Evolutionary conservation across 192 early-diverging fungal genomes (phyloP).

Genomic region (Blastocladiella britannica): DNA sequence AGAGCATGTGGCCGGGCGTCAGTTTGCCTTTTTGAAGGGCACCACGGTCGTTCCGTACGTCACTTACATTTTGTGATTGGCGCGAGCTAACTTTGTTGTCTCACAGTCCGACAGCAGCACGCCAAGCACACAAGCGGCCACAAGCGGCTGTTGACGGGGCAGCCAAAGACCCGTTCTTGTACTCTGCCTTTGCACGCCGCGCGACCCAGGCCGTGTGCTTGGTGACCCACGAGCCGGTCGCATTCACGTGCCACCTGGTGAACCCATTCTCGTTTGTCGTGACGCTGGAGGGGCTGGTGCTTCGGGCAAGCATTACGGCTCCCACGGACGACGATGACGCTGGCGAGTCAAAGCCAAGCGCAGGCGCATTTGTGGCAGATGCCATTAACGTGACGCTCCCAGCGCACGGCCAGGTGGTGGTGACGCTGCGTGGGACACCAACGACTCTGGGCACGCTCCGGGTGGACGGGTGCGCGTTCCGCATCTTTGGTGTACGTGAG

Average conservation of each 20-base stretch:
- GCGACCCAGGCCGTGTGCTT: background rate
- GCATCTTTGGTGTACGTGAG: background rate
- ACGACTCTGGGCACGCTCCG: background rate
- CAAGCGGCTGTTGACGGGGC: background rate
- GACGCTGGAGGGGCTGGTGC: background rate
- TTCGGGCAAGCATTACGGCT: no score
- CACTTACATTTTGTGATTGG: no score
- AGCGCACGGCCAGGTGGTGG: background rate
- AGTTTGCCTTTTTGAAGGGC: background rate
- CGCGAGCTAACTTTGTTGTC: no score
- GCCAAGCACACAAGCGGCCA: background rate
- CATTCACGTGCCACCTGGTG: background rate
- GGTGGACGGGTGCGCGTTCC: background rate
- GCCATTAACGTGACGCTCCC: background rate
- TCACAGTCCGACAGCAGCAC: background rate
- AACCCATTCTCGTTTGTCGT: background rate
- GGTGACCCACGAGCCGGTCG: background rate
- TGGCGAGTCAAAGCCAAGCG: no score
- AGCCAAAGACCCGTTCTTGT: background rate
- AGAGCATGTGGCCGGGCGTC: no score
- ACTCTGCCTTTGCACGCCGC: background rate
- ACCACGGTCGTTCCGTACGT: background rate
- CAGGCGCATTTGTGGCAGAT: no score
- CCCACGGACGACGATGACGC: no score
- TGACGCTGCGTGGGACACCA: background rate